These are phyloP conservation scores for Leishmania lainsoni DNA, from an alignment of 208 protist genomes.

Conservation along the genomic window DNA sequence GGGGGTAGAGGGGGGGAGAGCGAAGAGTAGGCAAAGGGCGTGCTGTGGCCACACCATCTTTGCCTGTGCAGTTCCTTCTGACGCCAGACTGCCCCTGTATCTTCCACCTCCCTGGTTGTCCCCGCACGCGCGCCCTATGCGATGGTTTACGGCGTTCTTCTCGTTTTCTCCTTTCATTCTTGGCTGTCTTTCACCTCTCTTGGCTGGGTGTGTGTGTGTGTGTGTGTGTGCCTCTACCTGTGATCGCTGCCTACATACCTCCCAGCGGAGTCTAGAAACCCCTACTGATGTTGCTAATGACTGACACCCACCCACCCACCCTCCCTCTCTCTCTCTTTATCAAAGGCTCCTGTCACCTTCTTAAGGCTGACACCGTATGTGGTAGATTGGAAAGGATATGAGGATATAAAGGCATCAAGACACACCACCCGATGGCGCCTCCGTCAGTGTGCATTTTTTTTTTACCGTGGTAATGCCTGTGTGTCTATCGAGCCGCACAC, in stretches of 20 bases:
- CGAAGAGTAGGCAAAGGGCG: background rate
- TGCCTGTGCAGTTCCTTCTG: background rate
- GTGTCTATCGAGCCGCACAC: background rate
- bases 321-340: background rate
- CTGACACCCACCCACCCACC: background rate
- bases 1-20: background rate
- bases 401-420: background rate
- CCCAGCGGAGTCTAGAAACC: background rate
- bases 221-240: background rate
- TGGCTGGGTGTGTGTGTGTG: background rate
- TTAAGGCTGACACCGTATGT: background rate
- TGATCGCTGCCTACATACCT: background rate
- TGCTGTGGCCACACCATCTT: background rate
- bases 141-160: background rate
- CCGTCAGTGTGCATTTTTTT: background rate
- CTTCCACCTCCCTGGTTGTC: background rate
- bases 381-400: background rate
- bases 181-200: background rate
- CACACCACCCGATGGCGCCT: background rate
- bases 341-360: background rate
- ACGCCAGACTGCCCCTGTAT: background rate
- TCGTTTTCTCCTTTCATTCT: background rate
- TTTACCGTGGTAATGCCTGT: background rate
- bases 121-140: background rate
- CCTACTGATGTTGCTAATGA: background rate